phyloP scores from a whole-genome alignment of 1,284 basidiomycete species.

The Pseudozyma hubeiensis region DNA sequence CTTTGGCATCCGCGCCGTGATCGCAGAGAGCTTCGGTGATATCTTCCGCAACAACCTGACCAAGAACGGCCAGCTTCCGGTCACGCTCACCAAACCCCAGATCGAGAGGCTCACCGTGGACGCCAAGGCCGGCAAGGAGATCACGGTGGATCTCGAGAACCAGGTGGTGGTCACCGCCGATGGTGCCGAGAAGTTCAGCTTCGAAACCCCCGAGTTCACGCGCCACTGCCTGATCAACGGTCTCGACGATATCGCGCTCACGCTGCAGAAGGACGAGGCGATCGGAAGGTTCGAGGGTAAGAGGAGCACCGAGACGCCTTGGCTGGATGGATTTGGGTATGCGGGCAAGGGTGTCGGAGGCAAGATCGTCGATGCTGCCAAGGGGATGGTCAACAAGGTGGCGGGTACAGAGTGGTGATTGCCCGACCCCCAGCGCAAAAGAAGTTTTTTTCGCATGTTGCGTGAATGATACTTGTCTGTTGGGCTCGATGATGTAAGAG shows the following conservation, averaged over 20 bases:
- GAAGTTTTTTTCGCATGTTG: too few species aligned
- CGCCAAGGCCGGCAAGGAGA: constrained; percentile 59
- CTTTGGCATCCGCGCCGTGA: constrained; percentile 65
- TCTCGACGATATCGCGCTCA: constrained; percentile 65
- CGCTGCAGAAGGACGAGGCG: constrained; percentile 56
- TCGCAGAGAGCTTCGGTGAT: constrained; percentile 63
- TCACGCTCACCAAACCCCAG: constrained; percentile 51
- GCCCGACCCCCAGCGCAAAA: too few species aligned
- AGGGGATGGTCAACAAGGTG: constrained; percentile 39
- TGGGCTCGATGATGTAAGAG: too few species aligned
- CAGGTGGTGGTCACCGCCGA: constrained; percentile 57
- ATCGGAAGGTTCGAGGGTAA: constrained; percentile 56
- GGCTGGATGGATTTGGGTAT: constrained; percentile 63
- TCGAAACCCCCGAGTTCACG: constrained; percentile 58
- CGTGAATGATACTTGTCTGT: too few species aligned
- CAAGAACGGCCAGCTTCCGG: constrained; percentile 66
- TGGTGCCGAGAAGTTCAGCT: constrained; percentile 52
- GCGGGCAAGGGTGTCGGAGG: constrained; percentile 2
- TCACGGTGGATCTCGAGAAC: constrained; percentile 62
- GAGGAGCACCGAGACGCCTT: constrained; percentile 57
- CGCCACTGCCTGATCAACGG: constrained; percentile 65
- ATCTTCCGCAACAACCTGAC: constrained; percentile 65
- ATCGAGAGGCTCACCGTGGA: constrained; percentile 56
- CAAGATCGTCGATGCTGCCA: constrained; percentile 46
- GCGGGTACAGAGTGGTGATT: constrained; percentile 58